Evolutionary conservation across 192 early-diverging fungal species (phyloP), one percentile per base, ranked within the genome.

Genomic region (Rhizophagus sp.): DNA sequence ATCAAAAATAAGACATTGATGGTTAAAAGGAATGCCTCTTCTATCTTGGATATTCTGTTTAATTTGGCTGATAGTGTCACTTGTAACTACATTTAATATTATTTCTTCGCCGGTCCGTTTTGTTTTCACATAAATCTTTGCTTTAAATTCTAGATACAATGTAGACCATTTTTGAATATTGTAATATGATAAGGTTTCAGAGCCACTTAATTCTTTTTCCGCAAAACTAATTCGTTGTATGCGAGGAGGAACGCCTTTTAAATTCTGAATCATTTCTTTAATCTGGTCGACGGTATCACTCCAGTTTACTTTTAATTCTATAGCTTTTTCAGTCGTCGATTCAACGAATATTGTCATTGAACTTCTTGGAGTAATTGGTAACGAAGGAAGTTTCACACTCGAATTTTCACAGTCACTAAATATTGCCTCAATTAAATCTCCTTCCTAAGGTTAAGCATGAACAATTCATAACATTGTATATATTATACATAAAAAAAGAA

Each of bases 1-100:
- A 6, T 1, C 2, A 36, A 36, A 36, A 6, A 36, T 36, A 36
- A 36, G 5, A 6, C 22, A 9, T 36, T 36, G 34, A 36, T 36
- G 34, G 34, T 36, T 6, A 36, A 87, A 87, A 9, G 90, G 92
- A 62, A 90, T 91, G 22, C 91, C 92, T 84, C 92, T 93, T 83
- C 88, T 91, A 76, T 94, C 87, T 83, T 93, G 91, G 70, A 94
- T 94, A 86, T 91, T 91, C 25, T 75, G 44, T 83, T 93, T 94
- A 75, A 94, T 88, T 63, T 91, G 87, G 41, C 92, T 90, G 64
- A 94, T 91, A 65, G 78, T 62, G 80, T 85, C 85, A 33, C 88
- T 90, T 83, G 91, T 90, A 4, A 94, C 90, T 81, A 36, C 36
- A 36, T 36, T 36, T 36, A 36, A 36, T 36, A 36, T 5, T 36